Conservation (phyloP, 1,139 yeast genomes). For the Candida frijolesensis region DNA sequence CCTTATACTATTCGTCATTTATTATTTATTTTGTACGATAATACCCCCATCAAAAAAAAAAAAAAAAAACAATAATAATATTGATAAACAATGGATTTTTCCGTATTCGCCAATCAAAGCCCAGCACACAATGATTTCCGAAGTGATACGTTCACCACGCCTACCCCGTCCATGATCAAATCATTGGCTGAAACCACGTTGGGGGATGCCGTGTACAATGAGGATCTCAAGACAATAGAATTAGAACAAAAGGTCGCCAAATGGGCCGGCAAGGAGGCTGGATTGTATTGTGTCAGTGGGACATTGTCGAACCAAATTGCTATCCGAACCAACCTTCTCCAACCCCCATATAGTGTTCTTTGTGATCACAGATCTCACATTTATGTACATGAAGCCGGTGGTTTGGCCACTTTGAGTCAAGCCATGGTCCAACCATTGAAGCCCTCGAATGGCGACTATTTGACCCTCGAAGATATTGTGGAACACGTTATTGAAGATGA, state of each 20-base stretch:
- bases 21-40: neutral
- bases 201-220: constrained; percentile 50
- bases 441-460: constrained; percentile 40
- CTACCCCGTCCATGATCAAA: constrained; percentile 41
- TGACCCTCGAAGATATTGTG: constrained; percentile 43
- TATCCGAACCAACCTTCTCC: constrained; percentile 40
- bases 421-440: constrained; percentile 46
- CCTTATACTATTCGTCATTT: neutral
- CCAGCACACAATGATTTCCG: constrained; percentile 44
- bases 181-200: constrained; percentile 29
- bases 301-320: constrained; percentile 51
- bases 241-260: constrained; percentile 39
- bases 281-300: constrained; percentile 47
- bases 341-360: constrained; percentile 48
- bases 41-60: too few relatives aligned
- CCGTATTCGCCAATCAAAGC: constrained; percentile 21
- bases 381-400: constrained; percentile 47
- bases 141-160: constrained; percentile 51
- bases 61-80: neutral
- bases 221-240: constrained; percentile 37
- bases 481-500: constrained; percentile 46
- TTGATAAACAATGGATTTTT: constrained; percentile 19
- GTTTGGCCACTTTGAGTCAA: constrained; percentile 47
- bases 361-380: constrained; percentile 47
- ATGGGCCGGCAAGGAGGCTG: constrained; percentile 45